Evolutionary conservation across 495 filamentous ascomycete genomes (phyloP).

Genomic region (Tuber borchii): DNA sequence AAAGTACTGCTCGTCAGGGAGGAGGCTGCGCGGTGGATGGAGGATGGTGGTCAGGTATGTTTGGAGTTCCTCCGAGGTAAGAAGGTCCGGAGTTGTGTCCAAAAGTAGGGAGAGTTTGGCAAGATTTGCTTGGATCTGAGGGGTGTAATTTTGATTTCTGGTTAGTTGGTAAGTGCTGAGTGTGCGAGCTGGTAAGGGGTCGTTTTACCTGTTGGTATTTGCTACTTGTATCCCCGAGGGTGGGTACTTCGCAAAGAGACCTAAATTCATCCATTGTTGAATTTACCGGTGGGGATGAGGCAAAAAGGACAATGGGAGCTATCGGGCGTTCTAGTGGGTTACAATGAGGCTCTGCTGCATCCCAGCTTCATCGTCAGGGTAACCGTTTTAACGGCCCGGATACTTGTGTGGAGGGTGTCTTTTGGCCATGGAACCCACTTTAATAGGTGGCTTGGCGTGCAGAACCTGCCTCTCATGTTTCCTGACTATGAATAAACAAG

Average conservation of each 20-base stretch:
- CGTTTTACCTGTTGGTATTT: constrained; percentile 19
- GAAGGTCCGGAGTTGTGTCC: not conserved
- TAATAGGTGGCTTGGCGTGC: too few relatives aligned
- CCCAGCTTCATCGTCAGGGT: not conserved
- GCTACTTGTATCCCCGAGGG: not conserved
- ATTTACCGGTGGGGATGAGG: not conserved
- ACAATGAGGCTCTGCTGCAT: not conserved
- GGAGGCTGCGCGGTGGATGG: constrained; percentile 13
- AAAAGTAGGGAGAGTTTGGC: not conserved
- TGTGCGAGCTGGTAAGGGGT: not conserved
- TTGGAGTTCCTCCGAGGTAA: not conserved
- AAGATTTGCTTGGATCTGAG: not conserved
- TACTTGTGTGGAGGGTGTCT: too few relatives aligned
- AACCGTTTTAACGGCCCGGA: not conserved
- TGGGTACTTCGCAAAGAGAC: constrained; percentile 8
- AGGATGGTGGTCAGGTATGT: constrained; percentile 8
- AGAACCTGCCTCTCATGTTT: too few relatives aligned
- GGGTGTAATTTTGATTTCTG: not conserved
- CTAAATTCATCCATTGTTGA: constrained; percentile 15
- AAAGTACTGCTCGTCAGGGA: constrained; percentile 19
- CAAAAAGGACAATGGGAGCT: not conserved
- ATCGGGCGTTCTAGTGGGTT: constrained; percentile 6
- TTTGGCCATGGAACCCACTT: too few relatives aligned
- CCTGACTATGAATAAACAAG: too few relatives aligned
- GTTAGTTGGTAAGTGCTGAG: not conserved